A percentile compares a stretch with the other conserved stretches of the same genome.
These are phyloP conservation scores for Candida incommunis DNA, from an alignment of 805 yeast species.

Conservation along the genomic window DNA sequence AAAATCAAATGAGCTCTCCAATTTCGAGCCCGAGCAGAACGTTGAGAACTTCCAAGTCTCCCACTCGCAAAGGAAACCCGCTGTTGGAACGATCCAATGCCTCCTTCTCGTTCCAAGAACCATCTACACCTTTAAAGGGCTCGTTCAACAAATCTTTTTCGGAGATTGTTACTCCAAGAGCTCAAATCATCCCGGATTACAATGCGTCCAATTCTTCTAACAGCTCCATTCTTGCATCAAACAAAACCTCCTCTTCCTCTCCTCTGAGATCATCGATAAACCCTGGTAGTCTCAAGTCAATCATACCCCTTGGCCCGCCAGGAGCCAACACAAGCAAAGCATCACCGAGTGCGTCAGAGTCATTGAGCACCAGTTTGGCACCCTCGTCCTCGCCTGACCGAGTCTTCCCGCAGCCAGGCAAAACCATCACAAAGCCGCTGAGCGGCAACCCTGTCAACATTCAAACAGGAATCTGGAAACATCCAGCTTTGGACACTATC, in stretches of 20 bases:
- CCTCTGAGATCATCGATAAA: no score
- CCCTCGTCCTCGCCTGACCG: constrained; percentile 3
- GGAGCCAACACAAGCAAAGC: not conserved
- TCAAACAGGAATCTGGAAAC: constrained; percentile 16
- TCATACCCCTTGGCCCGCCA: no score
- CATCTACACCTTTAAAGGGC: not conserved
- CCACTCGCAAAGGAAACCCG: not conserved
- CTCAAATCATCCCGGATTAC: constrained; percentile 2
- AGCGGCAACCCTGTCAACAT: constrained; percentile 4
- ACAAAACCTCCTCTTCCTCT: constrained; percentile 3
- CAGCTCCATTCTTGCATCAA: not conserved
- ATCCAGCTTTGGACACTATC: constrained; percentile 14
- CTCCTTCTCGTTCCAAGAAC: not conserved
- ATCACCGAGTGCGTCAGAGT: constrained; percentile 2
- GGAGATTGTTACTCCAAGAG: constrained; percentile 3
- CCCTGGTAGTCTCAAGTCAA: no score
- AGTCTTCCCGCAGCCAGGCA: not conserved
- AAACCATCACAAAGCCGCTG: not conserved
- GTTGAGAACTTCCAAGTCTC: not conserved
- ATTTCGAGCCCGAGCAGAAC: no score
- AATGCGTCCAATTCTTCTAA: not conserved
- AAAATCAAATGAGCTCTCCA: no score
- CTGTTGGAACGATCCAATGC: not conserved
- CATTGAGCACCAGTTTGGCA: constrained; percentile 3
- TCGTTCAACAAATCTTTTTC: not conserved